A percentile compares a stretch with the other conserved stretches of the same genome.
Evolutionary conservation across 257 asterid genomes (phyloP).

Genomic region (Penstemon barbatus): DNA sequence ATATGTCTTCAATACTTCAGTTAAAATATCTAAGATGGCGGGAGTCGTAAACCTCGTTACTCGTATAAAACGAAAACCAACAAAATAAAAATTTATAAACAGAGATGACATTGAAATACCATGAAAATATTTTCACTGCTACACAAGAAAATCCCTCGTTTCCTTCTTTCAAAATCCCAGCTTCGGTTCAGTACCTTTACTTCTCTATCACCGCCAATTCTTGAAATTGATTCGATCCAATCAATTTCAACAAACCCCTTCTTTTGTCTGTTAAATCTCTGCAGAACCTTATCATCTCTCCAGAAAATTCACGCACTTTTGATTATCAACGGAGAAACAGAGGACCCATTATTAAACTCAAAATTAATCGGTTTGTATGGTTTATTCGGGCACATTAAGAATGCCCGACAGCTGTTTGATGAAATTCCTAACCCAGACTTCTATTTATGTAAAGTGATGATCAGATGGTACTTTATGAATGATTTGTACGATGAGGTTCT

Average conservation of each 20-base stretch:
- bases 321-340: constrained; percentile 42
- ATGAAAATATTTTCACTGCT: constrained; percentile 29
- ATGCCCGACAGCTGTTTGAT: constrained; percentile 62
- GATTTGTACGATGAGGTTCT: constrained; percentile 42
- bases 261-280: constrained; percentile 43
- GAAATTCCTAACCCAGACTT: constrained; percentile 54
- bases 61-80: neutral
- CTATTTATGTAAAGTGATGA: constrained; percentile 51
- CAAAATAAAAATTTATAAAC: neutral
- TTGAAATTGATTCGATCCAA: constrained; percentile 34
- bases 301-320: constrained; percentile 50
- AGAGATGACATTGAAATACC: constrained; percentile 27
- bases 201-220: constrained; percentile 23
- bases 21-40: constrained; percentile 22
- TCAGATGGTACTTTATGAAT: constrained; percentile 67
- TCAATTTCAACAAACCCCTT: constrained; percentile 47
- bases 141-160: constrained; percentile 20
- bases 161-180: constrained; percentile 22
- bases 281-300: constrained; percentile 46
- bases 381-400: constrained; percentile 34
- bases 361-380: constrained; percentile 52
- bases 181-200: constrained; percentile 27
- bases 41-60: constrained; percentile 24
- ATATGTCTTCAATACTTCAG: no score
- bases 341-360: constrained; percentile 30